Evolutionary conservation across 2,329 filamentous ascomycete genomes (phyloP).

Genomic region (Fusarium hostae): DNA sequence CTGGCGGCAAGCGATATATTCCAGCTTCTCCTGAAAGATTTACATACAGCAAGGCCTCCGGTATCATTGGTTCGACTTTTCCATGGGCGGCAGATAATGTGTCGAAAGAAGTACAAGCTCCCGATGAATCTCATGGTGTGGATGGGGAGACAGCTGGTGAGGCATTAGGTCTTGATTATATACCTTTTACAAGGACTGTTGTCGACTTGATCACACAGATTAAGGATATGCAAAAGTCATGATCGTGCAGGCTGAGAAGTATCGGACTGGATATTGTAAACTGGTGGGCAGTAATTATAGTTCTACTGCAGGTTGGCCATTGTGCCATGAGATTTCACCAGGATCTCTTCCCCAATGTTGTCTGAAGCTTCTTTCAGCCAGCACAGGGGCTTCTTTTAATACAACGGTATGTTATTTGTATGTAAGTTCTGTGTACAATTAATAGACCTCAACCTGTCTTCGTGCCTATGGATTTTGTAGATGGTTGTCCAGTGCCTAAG

Average conservation of each 20-base stretch:
- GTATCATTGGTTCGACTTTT: constrained; percentile 56
- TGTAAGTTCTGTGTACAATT: too few species aligned
- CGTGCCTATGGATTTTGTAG: too few species aligned
- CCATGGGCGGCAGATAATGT: constrained; percentile 49
- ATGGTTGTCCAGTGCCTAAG: too few species aligned
- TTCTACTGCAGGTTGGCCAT: too few species aligned
- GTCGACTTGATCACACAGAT: constrained; percentile 48
- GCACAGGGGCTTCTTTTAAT: too few species aligned
- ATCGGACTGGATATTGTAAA: neutral
- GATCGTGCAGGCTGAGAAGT: neutral
- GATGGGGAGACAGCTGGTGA: constrained; percentile 55
- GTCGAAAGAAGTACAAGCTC: constrained; percentile 47
- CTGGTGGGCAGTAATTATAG: too few species aligned
- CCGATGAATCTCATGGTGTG: constrained; percentile 54
- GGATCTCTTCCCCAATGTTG: too few species aligned
- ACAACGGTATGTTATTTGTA: too few species aligned
- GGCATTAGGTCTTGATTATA: constrained; percentile 54
- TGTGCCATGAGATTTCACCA: too few species aligned
- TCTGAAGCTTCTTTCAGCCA: too few species aligned
- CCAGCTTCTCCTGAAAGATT: constrained; percentile 57
- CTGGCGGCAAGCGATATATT: constrained; percentile 54
- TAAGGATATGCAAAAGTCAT: neutral
- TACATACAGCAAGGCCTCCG: constrained; percentile 57
- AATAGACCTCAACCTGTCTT: too few species aligned
- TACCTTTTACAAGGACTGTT: constrained; percentile 51